These are phyloP conservation scores for Russula ochroleuca DNA, from an alignment of 768 basidiomycete genomes.

Conservation along the genomic window DNA sequence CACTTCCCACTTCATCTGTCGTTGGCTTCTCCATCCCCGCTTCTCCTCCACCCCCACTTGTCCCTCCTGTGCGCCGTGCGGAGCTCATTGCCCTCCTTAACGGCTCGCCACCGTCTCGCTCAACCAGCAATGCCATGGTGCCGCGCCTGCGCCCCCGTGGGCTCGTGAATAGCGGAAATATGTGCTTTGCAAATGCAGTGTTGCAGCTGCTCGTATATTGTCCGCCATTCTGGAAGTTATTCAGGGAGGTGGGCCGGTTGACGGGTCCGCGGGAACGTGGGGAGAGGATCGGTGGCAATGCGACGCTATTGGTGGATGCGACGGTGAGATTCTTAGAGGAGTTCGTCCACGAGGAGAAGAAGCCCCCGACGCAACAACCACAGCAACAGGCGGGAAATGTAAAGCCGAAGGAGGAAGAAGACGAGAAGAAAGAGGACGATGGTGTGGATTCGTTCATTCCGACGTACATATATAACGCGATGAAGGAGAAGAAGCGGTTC, in stretches of 20 bases:
- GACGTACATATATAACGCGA: conserved; percentile 81
- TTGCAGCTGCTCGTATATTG: conserved; percentile 88
- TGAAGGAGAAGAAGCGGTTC: conserved; percentile 91
- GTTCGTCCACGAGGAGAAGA: conserved; percentile 45
- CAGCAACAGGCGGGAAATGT: conserved; percentile 29
- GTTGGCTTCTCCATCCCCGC: conserved; percentile 73
- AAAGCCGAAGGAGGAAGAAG: conserved; percentile 41
- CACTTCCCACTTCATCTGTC: conserved; percentile 65
- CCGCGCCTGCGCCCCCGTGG: conserved; percentile 64
- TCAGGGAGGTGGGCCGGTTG: conserved; percentile 63
- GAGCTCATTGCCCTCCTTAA: conserved; percentile 56
- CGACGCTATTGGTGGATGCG: conserved; percentile 60
- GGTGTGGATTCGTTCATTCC: conserved; percentile 74
- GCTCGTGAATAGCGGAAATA: conserved; percentile 89
- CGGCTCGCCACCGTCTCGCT: conserved; percentile 34
- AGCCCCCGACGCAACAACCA: conserved; percentile 27
- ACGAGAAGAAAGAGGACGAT: conserved; percentile 46
- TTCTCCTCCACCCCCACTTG: conserved; percentile 35
- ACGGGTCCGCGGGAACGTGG: conserved; percentile 32
- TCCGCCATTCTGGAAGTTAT: conserved; percentile 76
- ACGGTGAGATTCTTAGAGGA: conserved; percentile 74
- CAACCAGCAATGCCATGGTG: conserved; percentile 21
- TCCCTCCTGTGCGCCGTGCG: conserved; percentile 34
- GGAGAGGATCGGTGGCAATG: conserved; percentile 30
- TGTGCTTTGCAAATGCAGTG: conserved; percentile 97